These are phyloP conservation scores for Saprolegnia parasitica DNA, from an alignment of 352 stramenopile species.

Conservation along the genomic window DNA sequence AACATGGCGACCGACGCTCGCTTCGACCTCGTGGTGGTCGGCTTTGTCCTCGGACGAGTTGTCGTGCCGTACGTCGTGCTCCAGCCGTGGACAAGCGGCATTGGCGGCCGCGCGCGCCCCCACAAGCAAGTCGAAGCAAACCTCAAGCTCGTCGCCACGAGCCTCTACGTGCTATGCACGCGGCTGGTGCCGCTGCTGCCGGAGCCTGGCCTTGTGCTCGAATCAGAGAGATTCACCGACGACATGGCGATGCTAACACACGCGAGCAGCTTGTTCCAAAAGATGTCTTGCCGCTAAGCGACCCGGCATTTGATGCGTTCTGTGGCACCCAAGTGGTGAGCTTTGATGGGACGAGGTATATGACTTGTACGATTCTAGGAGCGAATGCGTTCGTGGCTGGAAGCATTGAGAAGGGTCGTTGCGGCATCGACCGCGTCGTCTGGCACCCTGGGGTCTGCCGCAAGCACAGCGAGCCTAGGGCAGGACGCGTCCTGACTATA, in stretches of 20 bases:
- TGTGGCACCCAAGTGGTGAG: constrained; percentile 6
- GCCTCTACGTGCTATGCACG: constrained; percentile 17
- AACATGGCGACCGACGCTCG: constrained; percentile 36
- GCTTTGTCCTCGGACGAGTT: constrained; percentile 58
- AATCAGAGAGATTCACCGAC: background rate
- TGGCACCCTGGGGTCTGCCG: too few species aligned
- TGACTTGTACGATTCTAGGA: too few species aligned
- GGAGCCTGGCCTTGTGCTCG: background rate
- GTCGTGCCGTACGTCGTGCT: constrained; percentile 57
- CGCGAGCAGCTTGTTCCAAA: background rate
- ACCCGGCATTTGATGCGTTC: constrained; percentile 12
- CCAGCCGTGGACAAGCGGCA: constrained; percentile 43
- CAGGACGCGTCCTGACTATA: too few species aligned
- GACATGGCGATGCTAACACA: background rate
- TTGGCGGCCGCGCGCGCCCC: constrained; percentile 26
- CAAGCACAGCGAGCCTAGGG: too few species aligned
- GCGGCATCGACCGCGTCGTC: too few species aligned
- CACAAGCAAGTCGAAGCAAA: constrained; percentile 12
- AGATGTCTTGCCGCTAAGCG: constrained; percentile 23
- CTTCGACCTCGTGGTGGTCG: constrained; percentile 54
- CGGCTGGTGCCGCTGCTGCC: constrained; percentile 6
- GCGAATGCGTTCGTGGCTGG: too few species aligned
- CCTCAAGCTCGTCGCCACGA: constrained; percentile 16
- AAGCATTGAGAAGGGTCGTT: too few species aligned
- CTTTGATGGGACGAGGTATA: background rate